Conservation (phyloP, 2,329 filamentous ascomycete species). For the Fusarium nelsonii region DNA sequence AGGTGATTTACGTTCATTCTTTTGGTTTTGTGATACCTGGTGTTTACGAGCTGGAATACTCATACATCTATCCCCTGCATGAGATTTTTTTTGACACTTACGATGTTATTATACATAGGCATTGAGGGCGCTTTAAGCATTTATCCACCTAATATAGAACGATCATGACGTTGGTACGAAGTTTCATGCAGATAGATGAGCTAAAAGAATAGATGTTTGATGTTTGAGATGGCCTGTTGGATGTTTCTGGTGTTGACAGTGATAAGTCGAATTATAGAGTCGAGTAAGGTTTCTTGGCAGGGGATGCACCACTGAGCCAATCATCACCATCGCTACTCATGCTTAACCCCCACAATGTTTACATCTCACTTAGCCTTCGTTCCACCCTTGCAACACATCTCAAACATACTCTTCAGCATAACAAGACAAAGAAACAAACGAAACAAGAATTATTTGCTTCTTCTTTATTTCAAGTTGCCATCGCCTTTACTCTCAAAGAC, state of each 20-base stretch:
- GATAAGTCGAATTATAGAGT: background rate
- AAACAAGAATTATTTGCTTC: background rate
- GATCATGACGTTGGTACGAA: slow-evolving; percentile 25
- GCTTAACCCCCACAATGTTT: slow-evolving; percentile 20
- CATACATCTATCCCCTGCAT: slow-evolving; percentile 12
- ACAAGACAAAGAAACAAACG: background rate
- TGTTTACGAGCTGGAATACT: slow-evolving; percentile 7
- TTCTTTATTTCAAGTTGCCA: background rate
- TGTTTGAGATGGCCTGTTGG: background rate
- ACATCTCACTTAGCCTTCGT: slow-evolving; percentile 13
- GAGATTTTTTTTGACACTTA: slow-evolving; percentile 17
- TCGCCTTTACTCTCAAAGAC: background rate
- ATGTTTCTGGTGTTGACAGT: background rate
- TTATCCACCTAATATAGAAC: slow-evolving; percentile 12
- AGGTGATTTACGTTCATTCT: background rate
- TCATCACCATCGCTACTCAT: slow-evolving; percentile 1
- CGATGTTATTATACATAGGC: slow-evolving; percentile 33
- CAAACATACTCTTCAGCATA: slow-evolving; percentile 6
- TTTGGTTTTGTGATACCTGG: slow-evolving; percentile 13
- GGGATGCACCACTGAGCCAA: slow-evolving; percentile 12
- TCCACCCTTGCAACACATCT: slow-evolving; percentile 12
- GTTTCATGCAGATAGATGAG: slow-evolving; percentile 36
- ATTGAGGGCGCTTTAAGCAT: slow-evolving; percentile 33
- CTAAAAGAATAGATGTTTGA: slow-evolving; percentile 16
- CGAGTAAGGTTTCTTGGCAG: background rate